Conservation (phyloP, 140 eudicot species). For the Stevia rebaudiana region DNA sequence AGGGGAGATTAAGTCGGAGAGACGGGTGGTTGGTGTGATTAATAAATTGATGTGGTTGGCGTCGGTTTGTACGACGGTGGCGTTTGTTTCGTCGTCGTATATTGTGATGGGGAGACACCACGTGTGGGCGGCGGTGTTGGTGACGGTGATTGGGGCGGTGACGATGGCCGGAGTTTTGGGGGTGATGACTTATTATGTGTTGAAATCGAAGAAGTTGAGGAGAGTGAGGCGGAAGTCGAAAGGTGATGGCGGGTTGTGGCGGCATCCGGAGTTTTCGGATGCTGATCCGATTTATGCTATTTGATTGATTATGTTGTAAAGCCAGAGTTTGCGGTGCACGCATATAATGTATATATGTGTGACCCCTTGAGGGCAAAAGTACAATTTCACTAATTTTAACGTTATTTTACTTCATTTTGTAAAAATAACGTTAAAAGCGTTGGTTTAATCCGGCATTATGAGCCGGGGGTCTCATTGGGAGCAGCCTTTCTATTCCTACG, state of each 20-base stretch:
- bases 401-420: too few species aligned
- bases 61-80: slow-evolving; percentile 62
- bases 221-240: slow-evolving; percentile 45
- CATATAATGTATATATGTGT: too few species aligned
- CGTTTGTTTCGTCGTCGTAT: slow-evolving; percentile 69
- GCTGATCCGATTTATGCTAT: slow-evolving; percentile 46
- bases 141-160: slow-evolving; percentile 53
- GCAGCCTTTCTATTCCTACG: too few species aligned
- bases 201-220: slow-evolving; percentile 54
- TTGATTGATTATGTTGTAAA: slow-evolving; percentile 7
- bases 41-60: slow-evolving; percentile 91
- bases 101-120: slow-evolving; percentile 63
- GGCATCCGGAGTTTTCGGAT: slow-evolving; percentile 36
- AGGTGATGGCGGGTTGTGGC: slow-evolving; percentile 14
- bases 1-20: slow-evolving; percentile 68
- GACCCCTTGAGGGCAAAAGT: too few species aligned
- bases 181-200: slow-evolving; percentile 67
- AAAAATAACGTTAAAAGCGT: too few species aligned
- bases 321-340: too few species aligned
- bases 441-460: too few species aligned
- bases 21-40: slow-evolving; percentile 71
- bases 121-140: slow-evolving; percentile 59
- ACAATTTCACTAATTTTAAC: too few species aligned
- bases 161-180: slow-evolving; percentile 66
- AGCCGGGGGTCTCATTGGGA: too few species aligned